Evolutionary conservation across 106 monocot genomes (phyloP).

Genomic region (Platanthera guangdongensis): DNA sequence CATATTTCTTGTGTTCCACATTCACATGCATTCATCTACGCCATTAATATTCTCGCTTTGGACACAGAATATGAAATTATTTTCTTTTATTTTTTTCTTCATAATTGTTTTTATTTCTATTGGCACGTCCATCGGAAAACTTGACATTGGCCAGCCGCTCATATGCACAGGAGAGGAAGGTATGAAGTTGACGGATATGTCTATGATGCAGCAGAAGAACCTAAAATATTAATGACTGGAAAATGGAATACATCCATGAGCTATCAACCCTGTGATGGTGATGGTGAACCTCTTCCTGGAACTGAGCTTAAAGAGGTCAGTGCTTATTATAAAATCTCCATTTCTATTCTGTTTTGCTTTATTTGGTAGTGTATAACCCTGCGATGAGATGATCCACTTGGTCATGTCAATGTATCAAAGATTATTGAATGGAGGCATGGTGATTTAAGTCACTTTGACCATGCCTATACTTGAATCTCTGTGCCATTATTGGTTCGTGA

Average conservation of each 20-base stretch:
- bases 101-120: background rate
- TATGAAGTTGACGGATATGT: slow-evolving; percentile 98
- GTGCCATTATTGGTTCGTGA: background rate
- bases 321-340: background rate
- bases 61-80: background rate
- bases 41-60: background rate
- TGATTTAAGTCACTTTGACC: background rate
- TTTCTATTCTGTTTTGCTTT: slow-evolving; percentile 1
- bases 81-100: background rate
- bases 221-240: slow-evolving; percentile 84
- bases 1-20: background rate
- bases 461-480: background rate
- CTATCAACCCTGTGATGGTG: slow-evolving; percentile 86
- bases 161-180: slow-evolving; percentile 50
- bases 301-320: slow-evolving; percentile 83
- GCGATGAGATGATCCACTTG: background rate
- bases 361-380: background rate
- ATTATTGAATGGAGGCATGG: background rate
- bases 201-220: slow-evolving; percentile 82
- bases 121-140: background rate
- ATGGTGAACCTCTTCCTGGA: slow-evolving; percentile 89
- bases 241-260: slow-evolving; percentile 94
- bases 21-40: background rate
- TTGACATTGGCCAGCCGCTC: background rate
- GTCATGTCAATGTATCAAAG: background rate